Conservation (phyloP, 2,329 filamentous ascomycete genomes). For the Stagonosporopsis tanaceti region DNA sequence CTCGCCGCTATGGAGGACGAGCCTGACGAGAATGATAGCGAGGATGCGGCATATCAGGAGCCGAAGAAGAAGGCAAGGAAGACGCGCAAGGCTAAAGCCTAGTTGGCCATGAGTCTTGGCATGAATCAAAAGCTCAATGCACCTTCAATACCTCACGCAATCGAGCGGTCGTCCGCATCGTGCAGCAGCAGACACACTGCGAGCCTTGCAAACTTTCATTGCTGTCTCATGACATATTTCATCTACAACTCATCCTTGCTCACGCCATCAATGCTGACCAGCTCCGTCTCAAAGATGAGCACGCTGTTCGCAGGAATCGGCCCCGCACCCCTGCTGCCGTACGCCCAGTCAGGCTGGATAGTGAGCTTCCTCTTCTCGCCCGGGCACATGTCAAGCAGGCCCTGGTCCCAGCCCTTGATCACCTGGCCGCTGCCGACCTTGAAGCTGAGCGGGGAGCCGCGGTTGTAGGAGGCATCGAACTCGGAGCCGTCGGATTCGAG, state of each 20-base stretch:
- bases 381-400: slow-evolving; percentile 92
- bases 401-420: slow-evolving; percentile 96
- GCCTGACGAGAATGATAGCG: slow-evolving; percentile 30
- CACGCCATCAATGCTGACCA: slow-evolving; percentile 83
- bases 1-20: slow-evolving; percentile 9
- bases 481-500: slow-evolving; percentile 71
- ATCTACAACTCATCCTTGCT: slow-evolving; percentile 51
- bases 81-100: slow-evolving; percentile 21
- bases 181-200: neutral
- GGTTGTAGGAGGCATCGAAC: slow-evolving; percentile 71
- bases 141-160: neutral
- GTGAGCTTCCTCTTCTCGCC: slow-evolving; percentile 93
- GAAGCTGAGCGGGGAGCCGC: slow-evolving; percentile 79
- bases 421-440: slow-evolving; percentile 83
- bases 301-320: slow-evolving; percentile 88
- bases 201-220: neutral
- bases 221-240: neutral
- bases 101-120: neutral
- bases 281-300: slow-evolving; percentile 89
- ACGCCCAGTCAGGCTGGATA: slow-evolving; percentile 86
- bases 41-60: slow-evolving; percentile 36
- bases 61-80: slow-evolving; percentile 39
- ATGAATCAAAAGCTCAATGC: too few species aligned
- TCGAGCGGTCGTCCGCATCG: neutral
- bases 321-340: slow-evolving; percentile 79